Evolutionary conservation across 495 filamentous ascomycete genomes (phyloP).

Genomic region (Trypethelium eluteriae): DNA sequence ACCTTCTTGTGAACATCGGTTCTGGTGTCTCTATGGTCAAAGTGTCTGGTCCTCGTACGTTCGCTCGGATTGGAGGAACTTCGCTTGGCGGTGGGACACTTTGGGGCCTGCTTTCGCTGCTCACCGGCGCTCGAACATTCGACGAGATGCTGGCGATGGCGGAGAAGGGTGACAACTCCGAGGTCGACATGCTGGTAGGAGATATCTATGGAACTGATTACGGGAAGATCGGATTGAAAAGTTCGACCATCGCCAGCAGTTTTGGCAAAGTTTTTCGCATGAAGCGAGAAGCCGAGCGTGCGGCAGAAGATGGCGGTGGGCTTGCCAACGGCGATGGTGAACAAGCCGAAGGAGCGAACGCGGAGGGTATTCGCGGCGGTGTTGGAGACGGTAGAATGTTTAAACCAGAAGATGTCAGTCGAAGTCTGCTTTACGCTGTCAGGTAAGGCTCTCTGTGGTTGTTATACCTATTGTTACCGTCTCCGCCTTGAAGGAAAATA

Average conservation of each 20-base stretch:
- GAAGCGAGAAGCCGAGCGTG: conserved; percentile 66
- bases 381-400: conserved; percentile 40
- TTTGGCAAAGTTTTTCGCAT: conserved; percentile 93
- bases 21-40: conserved; percentile 98
- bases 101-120: conserved; percentile 83
- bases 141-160: conserved; percentile 95
- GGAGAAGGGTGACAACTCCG: conserved; percentile 83
- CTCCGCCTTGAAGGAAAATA: background rate
- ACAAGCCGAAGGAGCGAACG: conserved; percentile 11
- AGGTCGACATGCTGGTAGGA: conserved; percentile 94
- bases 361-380: conserved; percentile 13
- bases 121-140: conserved; percentile 84
- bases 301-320: conserved; percentile 68
- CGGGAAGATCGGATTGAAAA: conserved; percentile 92
- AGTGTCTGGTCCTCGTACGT: conserved; percentile 78
- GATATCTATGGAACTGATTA: conserved; percentile 96
- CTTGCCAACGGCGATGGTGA: conserved; percentile 46
- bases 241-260: conserved; percentile 84
- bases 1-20: conserved; percentile 97
- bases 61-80: conserved; percentile 85
- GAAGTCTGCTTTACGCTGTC: conserved; percentile 72
- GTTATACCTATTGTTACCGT: background rate
- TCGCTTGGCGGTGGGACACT: conserved; percentile 92
- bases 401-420: conserved; percentile 57
- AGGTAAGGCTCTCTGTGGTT: conserved; percentile 42